These are phyloP conservation scores for Solanum chaucha DNA, from an alignment of 257 asterid genomes.

Conservation along the genomic window DNA sequence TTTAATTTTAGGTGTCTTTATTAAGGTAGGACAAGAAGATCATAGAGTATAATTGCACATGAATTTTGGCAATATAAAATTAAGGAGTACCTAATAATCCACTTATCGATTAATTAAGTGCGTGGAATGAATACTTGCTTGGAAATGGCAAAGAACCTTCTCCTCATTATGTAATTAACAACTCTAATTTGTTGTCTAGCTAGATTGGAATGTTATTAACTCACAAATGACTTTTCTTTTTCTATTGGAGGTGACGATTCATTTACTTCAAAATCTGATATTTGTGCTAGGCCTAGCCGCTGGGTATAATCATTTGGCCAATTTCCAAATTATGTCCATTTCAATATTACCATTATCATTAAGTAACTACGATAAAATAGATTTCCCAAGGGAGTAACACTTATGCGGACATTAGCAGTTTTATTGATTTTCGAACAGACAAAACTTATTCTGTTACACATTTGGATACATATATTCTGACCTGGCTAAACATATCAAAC, in stretches of 20 bases:
- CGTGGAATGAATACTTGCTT: neutral
- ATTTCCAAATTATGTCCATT: neutral
- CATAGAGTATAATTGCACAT: neutral
- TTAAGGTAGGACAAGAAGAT: neutral
- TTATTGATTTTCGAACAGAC: neutral
- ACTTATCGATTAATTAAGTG: neutral
- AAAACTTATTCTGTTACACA: neutral
- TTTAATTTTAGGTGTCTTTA: neutral
- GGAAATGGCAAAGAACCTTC: neutral
- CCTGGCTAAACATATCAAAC: neutral
- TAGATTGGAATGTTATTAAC: neutral
- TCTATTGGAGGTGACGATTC: neutral
- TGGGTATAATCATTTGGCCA: neutral
- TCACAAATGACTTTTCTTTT: neutral
- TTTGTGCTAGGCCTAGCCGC: too few relatives aligned
- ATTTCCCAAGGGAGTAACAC: neutral
- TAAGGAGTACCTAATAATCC: neutral
- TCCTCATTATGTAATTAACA: neutral
- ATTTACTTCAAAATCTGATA: too few relatives aligned
- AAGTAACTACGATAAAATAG: neutral
- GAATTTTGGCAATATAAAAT: neutral
- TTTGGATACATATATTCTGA: neutral
- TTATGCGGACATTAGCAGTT: neutral
- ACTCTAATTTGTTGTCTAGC: neutral
- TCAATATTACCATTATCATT: neutral